These are phyloP conservation scores for Calonectria ilicicola DNA, from an alignment of 2,329 filamentous ascomycete genomes.

Conservation along the genomic window DNA sequence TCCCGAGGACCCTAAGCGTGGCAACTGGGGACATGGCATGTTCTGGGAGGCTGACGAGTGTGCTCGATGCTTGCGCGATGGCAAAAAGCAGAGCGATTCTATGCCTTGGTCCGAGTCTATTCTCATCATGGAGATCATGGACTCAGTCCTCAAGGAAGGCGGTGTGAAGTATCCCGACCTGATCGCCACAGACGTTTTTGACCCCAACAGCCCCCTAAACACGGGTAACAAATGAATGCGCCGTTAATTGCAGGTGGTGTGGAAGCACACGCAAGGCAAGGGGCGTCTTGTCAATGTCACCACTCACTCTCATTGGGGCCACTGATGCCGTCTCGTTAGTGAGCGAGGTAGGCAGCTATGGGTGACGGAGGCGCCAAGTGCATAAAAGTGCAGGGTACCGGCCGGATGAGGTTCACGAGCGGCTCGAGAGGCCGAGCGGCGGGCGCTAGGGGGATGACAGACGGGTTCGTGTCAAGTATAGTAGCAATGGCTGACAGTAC, in stretches of 20 bases:
- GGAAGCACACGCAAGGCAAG: not conserved
- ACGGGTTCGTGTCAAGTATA: constrained; percentile 39
- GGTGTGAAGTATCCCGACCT: constrained; percentile 65
- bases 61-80: constrained; percentile 80
- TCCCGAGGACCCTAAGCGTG: constrained; percentile 60
- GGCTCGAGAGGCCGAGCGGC: constrained; percentile 26
- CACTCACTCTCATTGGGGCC: not conserved
- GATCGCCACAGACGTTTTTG: constrained; percentile 69
- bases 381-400: constrained; percentile 16
- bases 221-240: constrained; percentile 56
- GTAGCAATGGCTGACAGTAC: constrained; percentile 25
- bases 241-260: not conserved
- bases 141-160: constrained; percentile 65
- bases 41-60: constrained; percentile 90
- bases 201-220: constrained; percentile 72
- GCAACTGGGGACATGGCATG: constrained; percentile 80
- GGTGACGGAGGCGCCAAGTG: constrained; percentile 20
- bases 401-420: constrained; percentile 14
- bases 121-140: constrained; percentile 83
- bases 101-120: constrained; percentile 83
- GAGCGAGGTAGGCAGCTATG: constrained; percentile 18
- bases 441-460: constrained; percentile 34
- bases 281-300: not conserved
- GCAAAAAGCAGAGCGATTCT: constrained; percentile 78
- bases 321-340: constrained; percentile 13